Base-by-base conservation (phyloP, 2,329 filamentous ascomycete species). In the Aspergillus fijiensis region DNA sequence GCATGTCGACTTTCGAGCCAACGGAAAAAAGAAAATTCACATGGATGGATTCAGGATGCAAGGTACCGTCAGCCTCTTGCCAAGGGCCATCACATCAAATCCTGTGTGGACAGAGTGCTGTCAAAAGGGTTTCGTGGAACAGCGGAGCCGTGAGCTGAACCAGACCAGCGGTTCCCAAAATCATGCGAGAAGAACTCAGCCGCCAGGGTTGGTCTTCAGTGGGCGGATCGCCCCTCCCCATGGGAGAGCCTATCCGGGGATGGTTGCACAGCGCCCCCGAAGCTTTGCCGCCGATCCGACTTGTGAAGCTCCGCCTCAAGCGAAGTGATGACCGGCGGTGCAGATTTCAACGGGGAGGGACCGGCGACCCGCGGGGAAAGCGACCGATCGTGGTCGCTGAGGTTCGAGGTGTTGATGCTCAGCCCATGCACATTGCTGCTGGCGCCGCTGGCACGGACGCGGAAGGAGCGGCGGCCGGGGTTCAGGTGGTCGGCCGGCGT, bases 391-490 rank as follows among this genome's bases (percentile, higher is more conserved):
- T 69, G 64, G 42, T 74, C 72, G 19, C 65, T 69, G 9, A 75
- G 65, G n/a, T 69, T 70, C 4, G 68, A 59, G 4, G 73, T 74
- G 57, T 67, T 69, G 49, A 72, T 71, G 2, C 64, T 68, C 16
- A 76, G 67, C 5, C 67, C 68, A 39, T 64, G 71, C 35, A 63
- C 57, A 45, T 59, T 66, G 61, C 62, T 65, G 55, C 62, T 73
- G n/a, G 70, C 60, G 21, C 74, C 73, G 53, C 70, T 73, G 19
- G 70, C 68, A 42, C 72, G 69, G 27, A 73, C 72, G 50, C 71
- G 69, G 64, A 74, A 74, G 19, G 74, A 72, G 42, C 69, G 72
- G 16, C 65, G 68, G 52, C 61, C 62, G 39, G 50, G 56, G 49
- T 58, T 57, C 29, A 66, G 56, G 27, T 70, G 69, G 42, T 73